Evolutionary conservation across 208 protist species (phyloP).

Genomic region (Leishmania gerbilli): DNA sequence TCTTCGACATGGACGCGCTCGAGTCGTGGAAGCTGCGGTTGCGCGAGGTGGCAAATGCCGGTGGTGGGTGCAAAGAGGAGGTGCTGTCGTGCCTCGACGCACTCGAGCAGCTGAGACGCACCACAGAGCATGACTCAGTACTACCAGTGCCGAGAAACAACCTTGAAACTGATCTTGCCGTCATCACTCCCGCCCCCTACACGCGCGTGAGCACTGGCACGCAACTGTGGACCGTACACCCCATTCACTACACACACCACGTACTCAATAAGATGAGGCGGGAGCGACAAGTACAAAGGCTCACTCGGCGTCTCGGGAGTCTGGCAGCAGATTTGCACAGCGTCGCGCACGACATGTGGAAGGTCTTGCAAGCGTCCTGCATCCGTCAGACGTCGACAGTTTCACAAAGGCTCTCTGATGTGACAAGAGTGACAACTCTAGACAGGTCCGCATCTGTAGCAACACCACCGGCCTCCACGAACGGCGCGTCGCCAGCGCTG

Average conservation of each 20-base stretch:
- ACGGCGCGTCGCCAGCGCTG: neutral
- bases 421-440: neutral
- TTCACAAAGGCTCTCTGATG: neutral
- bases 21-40: slow-evolving; percentile 2
- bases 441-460: neutral
- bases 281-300: neutral
- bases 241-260: slow-evolving; percentile 38
- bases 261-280: slow-evolving; percentile 32
- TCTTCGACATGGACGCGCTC: slow-evolving; percentile 4
- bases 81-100: slow-evolving; percentile 1
- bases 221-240: slow-evolving; percentile 46
- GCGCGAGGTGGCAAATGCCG: neutral
- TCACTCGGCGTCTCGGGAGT: slow-evolving; percentile 22
- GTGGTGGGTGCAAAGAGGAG: neutral
- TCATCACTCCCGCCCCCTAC: too few species aligned
- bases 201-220: slow-evolving; percentile 24
- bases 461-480: neutral
- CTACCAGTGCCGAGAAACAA: neutral
- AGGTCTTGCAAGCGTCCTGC: neutral
- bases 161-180: neutral
- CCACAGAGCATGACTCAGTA: neutral
- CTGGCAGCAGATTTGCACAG: slow-evolving; percentile 13
- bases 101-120: slow-evolving; percentile 2
- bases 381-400: neutral
- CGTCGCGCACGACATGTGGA: slow-evolving; percentile 20